Conservation (phyloP, 164 flowering plant species). For the Umbellularia californica region DNA sequence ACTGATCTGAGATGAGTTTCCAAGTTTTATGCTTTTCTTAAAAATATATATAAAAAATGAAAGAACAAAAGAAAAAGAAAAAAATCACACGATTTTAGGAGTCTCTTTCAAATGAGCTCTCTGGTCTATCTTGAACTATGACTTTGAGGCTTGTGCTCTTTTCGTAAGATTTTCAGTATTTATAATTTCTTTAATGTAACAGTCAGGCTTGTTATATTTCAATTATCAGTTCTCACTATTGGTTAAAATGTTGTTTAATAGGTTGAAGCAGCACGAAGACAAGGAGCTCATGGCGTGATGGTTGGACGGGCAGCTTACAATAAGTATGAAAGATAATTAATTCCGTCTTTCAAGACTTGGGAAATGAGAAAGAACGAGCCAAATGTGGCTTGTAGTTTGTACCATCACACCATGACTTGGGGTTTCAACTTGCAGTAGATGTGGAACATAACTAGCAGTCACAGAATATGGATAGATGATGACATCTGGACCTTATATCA, state of each 20-base stretch:
- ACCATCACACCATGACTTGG: not conserved
- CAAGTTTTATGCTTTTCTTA: not conserved
- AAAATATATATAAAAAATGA: not conserved
- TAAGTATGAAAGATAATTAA: constrained; percentile 40
- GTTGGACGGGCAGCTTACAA: constrained; percentile 94
- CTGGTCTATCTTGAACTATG: not conserved
- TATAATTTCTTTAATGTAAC: not conserved
- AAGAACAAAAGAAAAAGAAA: no score
- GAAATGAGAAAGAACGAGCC: not conserved
- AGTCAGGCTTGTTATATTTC: not conserved
- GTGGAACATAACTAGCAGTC: not conserved
- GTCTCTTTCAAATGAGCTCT: no score
- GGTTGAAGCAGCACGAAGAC: constrained; percentile 67
- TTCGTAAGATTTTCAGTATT: not conserved
- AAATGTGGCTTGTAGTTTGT: not conserved
- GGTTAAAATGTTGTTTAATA: constrained; percentile 16
- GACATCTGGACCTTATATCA: not conserved
- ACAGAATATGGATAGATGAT: not conserved
- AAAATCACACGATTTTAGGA: no score
- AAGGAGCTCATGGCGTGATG: constrained; percentile 99
- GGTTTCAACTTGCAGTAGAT: not conserved
- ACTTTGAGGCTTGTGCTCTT: not conserved
- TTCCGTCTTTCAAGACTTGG: not conserved
- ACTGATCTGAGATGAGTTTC: not conserved
- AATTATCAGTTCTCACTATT: not conserved